phyloP scores from a whole-genome alignment of 768 basidiomycete genomes.

The Serendipita vermifera region DNA sequence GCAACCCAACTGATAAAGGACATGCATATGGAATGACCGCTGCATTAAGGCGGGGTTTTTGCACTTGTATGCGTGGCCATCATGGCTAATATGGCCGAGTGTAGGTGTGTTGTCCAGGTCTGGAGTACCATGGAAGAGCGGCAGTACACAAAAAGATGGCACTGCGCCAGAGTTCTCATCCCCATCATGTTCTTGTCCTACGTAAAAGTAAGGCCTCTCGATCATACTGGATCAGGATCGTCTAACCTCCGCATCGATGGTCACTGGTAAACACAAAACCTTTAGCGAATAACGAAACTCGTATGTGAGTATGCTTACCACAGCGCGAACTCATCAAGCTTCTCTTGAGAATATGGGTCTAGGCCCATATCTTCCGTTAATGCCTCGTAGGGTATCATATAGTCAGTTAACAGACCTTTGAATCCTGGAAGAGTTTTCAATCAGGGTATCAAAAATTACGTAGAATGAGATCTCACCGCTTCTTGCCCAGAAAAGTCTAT shows the following conservation, averaged over 20 bases:
- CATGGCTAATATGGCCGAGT: conserved; percentile 33
- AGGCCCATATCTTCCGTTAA: not conserved
- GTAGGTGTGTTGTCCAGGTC: conserved; percentile 20
- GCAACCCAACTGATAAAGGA: conserved; percentile 15
- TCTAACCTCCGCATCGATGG: conserved; percentile 38
- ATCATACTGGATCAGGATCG: not conserved
- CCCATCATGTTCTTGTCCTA: conserved; percentile 40
- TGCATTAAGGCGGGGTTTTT: conserved; percentile 39
- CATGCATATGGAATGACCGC: conserved; percentile 42
- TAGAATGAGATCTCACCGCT: conserved; percentile 30
- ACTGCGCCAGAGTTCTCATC: conserved; percentile 28
- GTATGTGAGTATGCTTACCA: conserved; percentile 28
- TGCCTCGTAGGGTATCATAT: not conserved
- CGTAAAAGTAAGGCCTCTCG: not conserved
- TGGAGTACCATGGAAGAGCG: conserved; percentile 37
- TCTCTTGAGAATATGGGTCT: conserved; percentile 50
- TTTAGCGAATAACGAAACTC: not conserved
- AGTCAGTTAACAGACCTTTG: conserved; percentile 27
- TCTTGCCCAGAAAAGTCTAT: conserved; percentile 43
- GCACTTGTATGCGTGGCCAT: conserved; percentile 45
- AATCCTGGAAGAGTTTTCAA: conserved; percentile 31
- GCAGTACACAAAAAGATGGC: conserved; percentile 43
- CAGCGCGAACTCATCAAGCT: conserved; percentile 39
- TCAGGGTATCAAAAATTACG: not conserved
- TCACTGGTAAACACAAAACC: conserved; percentile 25